Conservation (phyloP, 2,329 filamentous ascomycete species). For the Pseudogymnoascus sp. region DNA sequence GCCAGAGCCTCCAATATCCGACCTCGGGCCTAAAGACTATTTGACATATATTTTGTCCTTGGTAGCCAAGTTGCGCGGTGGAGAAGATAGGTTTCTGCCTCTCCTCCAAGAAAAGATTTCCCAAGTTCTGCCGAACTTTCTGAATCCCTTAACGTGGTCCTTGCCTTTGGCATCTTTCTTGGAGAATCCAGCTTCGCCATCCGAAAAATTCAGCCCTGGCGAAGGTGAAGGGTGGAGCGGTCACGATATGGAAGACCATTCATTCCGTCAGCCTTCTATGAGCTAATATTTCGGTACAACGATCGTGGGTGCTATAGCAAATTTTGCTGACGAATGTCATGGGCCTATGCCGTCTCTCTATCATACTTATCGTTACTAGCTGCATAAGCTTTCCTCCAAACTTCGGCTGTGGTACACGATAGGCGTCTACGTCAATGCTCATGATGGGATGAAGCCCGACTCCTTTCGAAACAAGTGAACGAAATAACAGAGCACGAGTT, state of each 20-base stretch:
- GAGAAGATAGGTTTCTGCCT: slow-evolving; percentile 4
- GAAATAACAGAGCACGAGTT: neutral
- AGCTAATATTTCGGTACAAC: neutral
- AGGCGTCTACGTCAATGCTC: neutral
- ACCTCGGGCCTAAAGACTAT: neutral
- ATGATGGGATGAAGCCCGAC: neutral
- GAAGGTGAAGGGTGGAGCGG: neutral
- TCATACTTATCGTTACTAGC: neutral
- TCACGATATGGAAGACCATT: neutral
- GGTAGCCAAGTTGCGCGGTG: neutral
- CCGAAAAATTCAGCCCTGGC: neutral
- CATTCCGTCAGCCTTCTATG: neutral
- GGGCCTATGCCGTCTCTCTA: neutral
- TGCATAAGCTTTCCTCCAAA: neutral
- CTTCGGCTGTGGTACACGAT: neutral
- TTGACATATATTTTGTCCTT: slow-evolving; percentile 2
- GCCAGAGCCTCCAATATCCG: neutral
- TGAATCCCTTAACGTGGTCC: neutral
- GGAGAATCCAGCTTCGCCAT: neutral
- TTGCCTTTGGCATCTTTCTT: neutral
- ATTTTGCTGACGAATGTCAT: neutral
- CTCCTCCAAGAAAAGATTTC: neutral
- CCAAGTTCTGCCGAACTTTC: neutral
- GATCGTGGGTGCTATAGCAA: neutral
- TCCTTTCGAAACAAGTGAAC: neutral